Base-by-base conservation (phyloP, 768 basidiomycete species). In the Auriscalpium orientale region DNA sequence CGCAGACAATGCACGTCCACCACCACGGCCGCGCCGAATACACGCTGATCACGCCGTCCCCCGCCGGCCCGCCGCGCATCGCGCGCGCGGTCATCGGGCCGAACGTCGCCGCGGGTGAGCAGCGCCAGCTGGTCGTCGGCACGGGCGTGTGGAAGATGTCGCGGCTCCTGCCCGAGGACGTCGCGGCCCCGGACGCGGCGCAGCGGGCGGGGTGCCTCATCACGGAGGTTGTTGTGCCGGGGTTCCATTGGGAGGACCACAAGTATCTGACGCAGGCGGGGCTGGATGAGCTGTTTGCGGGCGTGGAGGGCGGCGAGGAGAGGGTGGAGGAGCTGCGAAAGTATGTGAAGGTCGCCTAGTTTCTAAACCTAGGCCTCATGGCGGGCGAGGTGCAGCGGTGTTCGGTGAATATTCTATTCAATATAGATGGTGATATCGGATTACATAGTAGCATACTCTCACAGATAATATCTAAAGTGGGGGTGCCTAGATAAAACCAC, bases 151-250 rank as follows among this genome's bases (percentile, higher is more conserved):
- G 79, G 76, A 87, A 84, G 59, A 86, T 75, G 65, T 77, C 73
- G 20, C 72, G 74, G 46, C 77, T 83, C 0, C 79, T 82, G 11
- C 76, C 68, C 18, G 72, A 67, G 36, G 73, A 72, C 59, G 56
- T 76, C 20, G 71, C 69, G 4, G 70, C 66, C 3, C 56, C 63
- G 8, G 69, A 71, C 49, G 65, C 72, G 44, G 65, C 67, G 56
- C 66, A 72, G 37, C 56, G 62, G n/a, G 68, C 69, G 0, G 76
- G 80, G 5, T 81, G 80, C 58, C 66, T 85, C 54, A 81, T 85
- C 59, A 78, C 76, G 16, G 81, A 83, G 67, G 76, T 83, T 5
- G 80, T 83, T n/a, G 75, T 81, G 11, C 81, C 81, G 1, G 80
- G 78, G 3, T 80, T 81, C 60, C 63, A 72, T 38, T 80, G 76